These are phyloP conservation scores for Perkinsus chesapeaki DNA, from an alignment of 169 alveolate genomes.

Conservation along the genomic window DNA sequence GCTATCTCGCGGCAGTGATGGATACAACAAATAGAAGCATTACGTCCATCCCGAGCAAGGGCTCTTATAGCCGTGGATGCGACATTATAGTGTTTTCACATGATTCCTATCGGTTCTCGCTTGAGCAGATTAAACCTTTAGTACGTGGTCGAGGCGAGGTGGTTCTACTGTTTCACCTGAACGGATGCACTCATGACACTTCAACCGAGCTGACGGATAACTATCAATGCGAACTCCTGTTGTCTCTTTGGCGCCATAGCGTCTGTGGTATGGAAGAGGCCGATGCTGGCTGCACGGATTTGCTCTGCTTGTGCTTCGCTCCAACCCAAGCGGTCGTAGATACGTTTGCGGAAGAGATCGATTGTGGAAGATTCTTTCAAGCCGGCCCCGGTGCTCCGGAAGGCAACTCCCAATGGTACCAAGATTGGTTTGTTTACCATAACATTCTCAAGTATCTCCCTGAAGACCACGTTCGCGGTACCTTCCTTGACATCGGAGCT, in stretches of 20 bases:
- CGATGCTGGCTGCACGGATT: neutral
- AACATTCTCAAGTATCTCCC: neutral
- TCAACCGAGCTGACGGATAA: neutral
- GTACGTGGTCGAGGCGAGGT: neutral
- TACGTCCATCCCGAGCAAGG: neutral
- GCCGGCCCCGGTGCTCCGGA: neutral
- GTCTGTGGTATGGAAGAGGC: neutral
- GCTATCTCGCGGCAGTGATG: neutral
- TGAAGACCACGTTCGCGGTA: neutral
- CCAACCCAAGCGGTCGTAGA: neutral
- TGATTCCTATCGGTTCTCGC: neutral
- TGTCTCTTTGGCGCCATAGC: neutral
- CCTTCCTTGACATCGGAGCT: slow-evolving; percentile 2
- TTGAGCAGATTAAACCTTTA: neutral
- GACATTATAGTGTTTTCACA: neutral
- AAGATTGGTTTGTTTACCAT: slow-evolving; percentile 10
- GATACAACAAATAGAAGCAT: neutral
- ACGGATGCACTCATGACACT: neutral
- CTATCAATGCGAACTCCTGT: neutral
- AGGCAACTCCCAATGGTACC: slow-evolving; percentile 10
- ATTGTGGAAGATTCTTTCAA: neutral
- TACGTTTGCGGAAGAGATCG: neutral
- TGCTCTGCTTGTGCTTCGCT: neutral
- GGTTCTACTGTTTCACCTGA: neutral
- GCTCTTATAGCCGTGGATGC: neutral